phyloP scores from a whole-genome alignment of 257 asterid genomes.

The Ajuga chamaepitys region DNA sequence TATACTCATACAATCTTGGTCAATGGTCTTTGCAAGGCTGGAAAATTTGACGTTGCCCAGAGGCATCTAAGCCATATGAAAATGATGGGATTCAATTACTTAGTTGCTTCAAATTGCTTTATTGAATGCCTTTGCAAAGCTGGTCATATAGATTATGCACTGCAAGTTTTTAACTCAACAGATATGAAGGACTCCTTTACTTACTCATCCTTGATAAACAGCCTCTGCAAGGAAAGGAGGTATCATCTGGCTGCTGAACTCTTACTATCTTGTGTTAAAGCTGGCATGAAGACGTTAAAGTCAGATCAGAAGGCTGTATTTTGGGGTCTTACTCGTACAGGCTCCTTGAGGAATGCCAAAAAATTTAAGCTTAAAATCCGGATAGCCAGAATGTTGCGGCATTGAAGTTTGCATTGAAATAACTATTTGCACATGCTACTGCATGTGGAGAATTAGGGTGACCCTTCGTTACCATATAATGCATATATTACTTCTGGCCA shows the following conservation, averaged over 20 bases:
- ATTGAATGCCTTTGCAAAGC: conserved; percentile 58
- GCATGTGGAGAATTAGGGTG: not conserved
- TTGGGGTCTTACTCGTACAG: conserved; percentile 41
- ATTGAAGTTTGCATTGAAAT: conserved; percentile 4
- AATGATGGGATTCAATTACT: conserved; percentile 39
- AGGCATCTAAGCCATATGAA: conserved; percentile 49
- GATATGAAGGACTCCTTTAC: conserved; percentile 64
- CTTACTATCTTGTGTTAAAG: conserved; percentile 48
- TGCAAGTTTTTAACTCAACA: conserved; percentile 48
- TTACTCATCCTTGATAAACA: conserved; percentile 66
- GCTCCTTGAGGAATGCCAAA: conserved; percentile 28
- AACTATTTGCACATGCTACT: not conserved
- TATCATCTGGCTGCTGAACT: conserved; percentile 59
- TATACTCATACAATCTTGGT: conserved; percentile 75
- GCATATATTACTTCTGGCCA: not conserved
- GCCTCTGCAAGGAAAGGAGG: conserved; percentile 59
- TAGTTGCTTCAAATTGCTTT: conserved; percentile 72
- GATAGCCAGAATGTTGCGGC: conserved; percentile 36
- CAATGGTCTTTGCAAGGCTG: conserved; percentile 74
- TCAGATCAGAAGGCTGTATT: conserved; percentile 51
- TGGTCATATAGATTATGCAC: conserved; percentile 60
- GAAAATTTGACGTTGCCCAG: conserved; percentile 46
- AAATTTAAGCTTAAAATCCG: conserved; percentile 37
- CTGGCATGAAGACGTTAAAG: conserved; percentile 43
- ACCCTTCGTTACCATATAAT: not conserved